Evolutionary conservation across 495 filamentous ascomycete genomes (phyloP).

Genomic region (Xylaria acuta): DNA sequence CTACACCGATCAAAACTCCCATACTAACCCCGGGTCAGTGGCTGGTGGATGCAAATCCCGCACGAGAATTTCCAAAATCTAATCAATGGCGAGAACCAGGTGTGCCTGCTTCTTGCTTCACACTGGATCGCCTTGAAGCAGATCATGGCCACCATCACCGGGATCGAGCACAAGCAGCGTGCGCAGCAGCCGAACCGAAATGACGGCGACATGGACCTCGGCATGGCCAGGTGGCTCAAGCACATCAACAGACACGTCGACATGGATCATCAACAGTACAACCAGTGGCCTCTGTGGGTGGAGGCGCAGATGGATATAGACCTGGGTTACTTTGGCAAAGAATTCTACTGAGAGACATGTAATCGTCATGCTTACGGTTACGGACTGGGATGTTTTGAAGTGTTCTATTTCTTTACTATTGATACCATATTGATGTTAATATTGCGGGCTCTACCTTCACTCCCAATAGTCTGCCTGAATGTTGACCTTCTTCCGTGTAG

Average conservation of each 20-base stretch:
- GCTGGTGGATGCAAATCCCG: constrained; percentile 58
- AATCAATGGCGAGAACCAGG: constrained; percentile 56
- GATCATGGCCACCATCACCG: constrained; percentile 59
- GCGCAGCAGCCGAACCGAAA: constrained; percentile 21
- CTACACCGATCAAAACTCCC: not conserved
- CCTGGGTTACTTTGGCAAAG: constrained; percentile 44
- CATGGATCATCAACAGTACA: constrained; percentile 44
- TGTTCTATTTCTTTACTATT: not conserved
- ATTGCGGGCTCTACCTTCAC: not conserved
- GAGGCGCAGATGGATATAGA: constrained; percentile 48
- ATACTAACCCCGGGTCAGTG: constrained; percentile 22
- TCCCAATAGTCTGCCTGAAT: not conserved
- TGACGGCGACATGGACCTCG: constrained; percentile 33
- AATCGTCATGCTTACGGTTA: not conserved
- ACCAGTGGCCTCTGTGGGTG: constrained; percentile 57
- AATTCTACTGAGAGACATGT: constrained; percentile 6
- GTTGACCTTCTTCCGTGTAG: constrained; percentile 16
- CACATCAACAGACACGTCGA: constrained; percentile 52
- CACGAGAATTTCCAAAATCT: constrained; percentile 61
- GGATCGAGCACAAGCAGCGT: constrained; percentile 37
- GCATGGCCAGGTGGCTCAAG: constrained; percentile 49
- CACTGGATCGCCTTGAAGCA: constrained; percentile 66
- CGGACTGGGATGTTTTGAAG: not conserved
- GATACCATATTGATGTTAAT: constrained; percentile 1
- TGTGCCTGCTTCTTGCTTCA: constrained; percentile 57